phyloP scores from a whole-genome alignment of 306 rosid species.

The Quercus cerris region DNA sequence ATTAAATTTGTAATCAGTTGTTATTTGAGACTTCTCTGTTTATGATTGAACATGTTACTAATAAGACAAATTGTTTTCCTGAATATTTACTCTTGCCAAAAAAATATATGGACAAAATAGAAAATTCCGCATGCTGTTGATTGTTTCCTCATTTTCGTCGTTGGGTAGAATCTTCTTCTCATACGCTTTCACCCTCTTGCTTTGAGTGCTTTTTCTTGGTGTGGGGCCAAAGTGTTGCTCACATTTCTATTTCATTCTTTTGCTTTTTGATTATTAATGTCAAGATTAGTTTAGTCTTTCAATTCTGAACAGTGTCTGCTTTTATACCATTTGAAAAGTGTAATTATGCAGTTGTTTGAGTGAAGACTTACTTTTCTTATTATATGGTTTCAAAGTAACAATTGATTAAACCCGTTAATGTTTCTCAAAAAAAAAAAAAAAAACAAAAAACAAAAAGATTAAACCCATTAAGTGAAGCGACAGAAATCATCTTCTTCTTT shows the following conservation, averaged over 20 bases:
- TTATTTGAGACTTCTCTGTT: neutral
- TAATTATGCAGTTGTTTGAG: too few relatives aligned
- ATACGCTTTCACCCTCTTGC: slow-evolving; percentile 16
- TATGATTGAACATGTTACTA: slow-evolving; percentile 23
- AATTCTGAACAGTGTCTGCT: too few relatives aligned
- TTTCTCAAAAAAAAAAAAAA: too few relatives aligned
- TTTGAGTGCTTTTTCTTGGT: slow-evolving; percentile 34
- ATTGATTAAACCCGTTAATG: slow-evolving; percentile 8
- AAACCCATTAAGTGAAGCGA: neutral
- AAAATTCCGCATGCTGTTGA: neutral
- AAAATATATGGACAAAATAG: slow-evolving; percentile 1
- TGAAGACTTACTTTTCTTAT: too few relatives aligned
- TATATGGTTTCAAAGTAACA: neutral
- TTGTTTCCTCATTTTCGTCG: neutral
- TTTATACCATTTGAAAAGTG: too few relatives aligned
- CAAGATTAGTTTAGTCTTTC: neutral
- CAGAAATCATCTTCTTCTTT: neutral
- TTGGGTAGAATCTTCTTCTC: neutral
- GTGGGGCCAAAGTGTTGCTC: slow-evolving; percentile 19
- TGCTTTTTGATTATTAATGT: slow-evolving; percentile 2
- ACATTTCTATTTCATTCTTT: slow-evolving; percentile 18
- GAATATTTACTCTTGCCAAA: neutral
- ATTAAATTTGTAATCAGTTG: slow-evolving; percentile 18
- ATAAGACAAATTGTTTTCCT: neutral
- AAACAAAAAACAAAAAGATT: neutral